Evolutionary conservation across 169 alveolate species (phyloP).

Genomic region (Pseudocohnilembus persalinus): DNA sequence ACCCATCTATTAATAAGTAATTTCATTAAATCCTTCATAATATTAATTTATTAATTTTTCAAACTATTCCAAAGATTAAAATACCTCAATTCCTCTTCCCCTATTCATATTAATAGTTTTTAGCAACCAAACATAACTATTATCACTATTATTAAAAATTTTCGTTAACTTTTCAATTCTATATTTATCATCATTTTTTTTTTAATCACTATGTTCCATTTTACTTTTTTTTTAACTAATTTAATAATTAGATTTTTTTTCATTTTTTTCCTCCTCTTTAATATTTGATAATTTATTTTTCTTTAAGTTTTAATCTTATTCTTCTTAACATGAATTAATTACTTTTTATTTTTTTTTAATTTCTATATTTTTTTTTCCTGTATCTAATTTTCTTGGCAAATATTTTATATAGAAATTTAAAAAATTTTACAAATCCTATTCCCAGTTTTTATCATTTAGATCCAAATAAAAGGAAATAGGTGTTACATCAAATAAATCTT

Average conservation of each 20-base stretch:
- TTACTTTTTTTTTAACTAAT: too few species aligned
- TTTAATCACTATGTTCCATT: neutral
- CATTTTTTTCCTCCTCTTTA: too few species aligned
- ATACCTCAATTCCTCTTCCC: conserved; percentile 71
- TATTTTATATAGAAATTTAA: neutral
- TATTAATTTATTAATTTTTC: conserved; percentile 32
- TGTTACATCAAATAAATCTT: conserved; percentile 10
- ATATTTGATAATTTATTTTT: too few species aligned
- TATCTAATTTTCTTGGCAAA: neutral
- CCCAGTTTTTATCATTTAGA: neutral
- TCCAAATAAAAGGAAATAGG: conserved; percentile 13
- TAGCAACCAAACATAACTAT: conserved; percentile 56
- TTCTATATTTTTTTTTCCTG: neutral
- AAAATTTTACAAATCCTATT: neutral
- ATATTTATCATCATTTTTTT: too few species aligned
- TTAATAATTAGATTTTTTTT: too few species aligned
- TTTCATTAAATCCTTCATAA: conserved; percentile 31
- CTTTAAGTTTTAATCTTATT: too few species aligned
- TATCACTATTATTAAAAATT: neutral
- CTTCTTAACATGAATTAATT: too few species aligned
- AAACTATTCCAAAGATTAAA: conserved; percentile 35
- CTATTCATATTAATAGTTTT: conserved; percentile 74
- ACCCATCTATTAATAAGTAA: neutral
- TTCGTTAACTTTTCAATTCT: neutral
- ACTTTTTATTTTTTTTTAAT: conserved; percentile 2